Conservation (phyloP, 306 rosid species). For the Trifolium pratense region DNA sequence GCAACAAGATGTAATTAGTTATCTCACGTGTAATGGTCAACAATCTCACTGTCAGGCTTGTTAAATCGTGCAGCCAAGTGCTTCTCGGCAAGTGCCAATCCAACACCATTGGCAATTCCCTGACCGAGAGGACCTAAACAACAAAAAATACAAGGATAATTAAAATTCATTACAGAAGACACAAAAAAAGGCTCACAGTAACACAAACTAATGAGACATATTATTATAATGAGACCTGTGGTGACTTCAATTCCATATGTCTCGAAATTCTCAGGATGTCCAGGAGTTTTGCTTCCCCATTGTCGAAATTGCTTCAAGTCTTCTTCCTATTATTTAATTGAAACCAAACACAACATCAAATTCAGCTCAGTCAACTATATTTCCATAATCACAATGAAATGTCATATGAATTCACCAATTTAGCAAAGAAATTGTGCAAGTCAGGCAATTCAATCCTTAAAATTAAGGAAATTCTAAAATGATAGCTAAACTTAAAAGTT, state of each 20-base stretch:
- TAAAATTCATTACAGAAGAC: slow-evolving; percentile 21
- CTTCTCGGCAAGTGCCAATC: slow-evolving; percentile 95
- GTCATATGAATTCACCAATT: neutral
- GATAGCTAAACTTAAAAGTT: neutral
- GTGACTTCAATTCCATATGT: slow-evolving; percentile 96
- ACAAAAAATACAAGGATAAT: slow-evolving; percentile 28
- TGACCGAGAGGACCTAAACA: slow-evolving; percentile 93
- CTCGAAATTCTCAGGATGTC: slow-evolving; percentile 98
- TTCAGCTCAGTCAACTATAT: slow-evolving; percentile 19
- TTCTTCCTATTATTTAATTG: slow-evolving; percentile 66
- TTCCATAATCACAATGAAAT: neutral
- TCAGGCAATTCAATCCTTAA: neutral
- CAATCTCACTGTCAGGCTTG: slow-evolving; percentile 89
- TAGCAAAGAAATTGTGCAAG: neutral
- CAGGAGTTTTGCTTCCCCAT: slow-evolving; percentile 96
- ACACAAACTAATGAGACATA: slow-evolving; percentile 24
- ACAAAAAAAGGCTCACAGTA: slow-evolving; percentile 15
- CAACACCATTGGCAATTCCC: slow-evolving; percentile 97
- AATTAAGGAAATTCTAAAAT: neutral
- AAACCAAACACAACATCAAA: slow-evolving; percentile 28
- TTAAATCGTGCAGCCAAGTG: slow-evolving; percentile 96
- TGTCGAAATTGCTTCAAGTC: slow-evolving; percentile 85
- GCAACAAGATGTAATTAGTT: slow-evolving; percentile 26
- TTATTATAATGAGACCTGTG: slow-evolving; percentile 58
- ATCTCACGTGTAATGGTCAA: slow-evolving; percentile 93